Evolutionary conservation across 176 grass and related monocot species (phyloP).

Genomic region (Lolium rigidum): DNA sequence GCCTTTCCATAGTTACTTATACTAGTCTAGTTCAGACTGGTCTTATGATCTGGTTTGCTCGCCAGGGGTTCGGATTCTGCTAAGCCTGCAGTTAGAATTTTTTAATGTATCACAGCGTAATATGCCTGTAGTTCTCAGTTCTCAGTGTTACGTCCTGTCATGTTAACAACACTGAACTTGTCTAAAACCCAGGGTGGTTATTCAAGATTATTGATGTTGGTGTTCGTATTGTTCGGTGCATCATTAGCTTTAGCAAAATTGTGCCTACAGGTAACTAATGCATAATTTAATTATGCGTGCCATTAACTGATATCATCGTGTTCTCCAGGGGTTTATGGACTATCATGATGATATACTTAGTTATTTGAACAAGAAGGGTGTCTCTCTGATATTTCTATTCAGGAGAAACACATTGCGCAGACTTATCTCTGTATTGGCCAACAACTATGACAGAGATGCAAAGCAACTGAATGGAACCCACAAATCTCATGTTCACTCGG

Average conservation of each 20-base stretch:
- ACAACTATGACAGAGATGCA: slow-evolving; percentile 88
- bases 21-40: neutral
- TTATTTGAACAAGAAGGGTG: slow-evolving; percentile 84
- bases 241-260: slow-evolving; percentile 7
- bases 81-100: neutral
- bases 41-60: neutral
- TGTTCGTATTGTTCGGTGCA: neutral
- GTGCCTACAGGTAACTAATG: neutral
- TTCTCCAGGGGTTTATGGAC: slow-evolving; percentile 74
- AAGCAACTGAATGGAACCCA: slow-evolving; percentile 97
- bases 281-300: neutral
- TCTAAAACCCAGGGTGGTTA: neutral
- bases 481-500: slow-evolving; percentile 95
- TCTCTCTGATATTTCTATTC: slow-evolving; percentile 91
- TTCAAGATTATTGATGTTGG: slow-evolving; percentile 12
- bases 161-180: neutral
- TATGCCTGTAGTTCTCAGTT: slow-evolving; percentile 18
- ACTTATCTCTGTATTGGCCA: slow-evolving; percentile 85
- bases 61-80: neutral
- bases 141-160: neutral
- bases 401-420: slow-evolving; percentile 83
- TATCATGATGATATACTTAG: slow-evolving; percentile 71
- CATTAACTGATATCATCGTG: slow-evolving; percentile 35
- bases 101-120: slow-evolving; percentile 9
- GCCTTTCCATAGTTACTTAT: neutral